phyloP scores from a whole-genome alignment of 148 eudicot species.

The Vaccinium corymbosum region DNA sequence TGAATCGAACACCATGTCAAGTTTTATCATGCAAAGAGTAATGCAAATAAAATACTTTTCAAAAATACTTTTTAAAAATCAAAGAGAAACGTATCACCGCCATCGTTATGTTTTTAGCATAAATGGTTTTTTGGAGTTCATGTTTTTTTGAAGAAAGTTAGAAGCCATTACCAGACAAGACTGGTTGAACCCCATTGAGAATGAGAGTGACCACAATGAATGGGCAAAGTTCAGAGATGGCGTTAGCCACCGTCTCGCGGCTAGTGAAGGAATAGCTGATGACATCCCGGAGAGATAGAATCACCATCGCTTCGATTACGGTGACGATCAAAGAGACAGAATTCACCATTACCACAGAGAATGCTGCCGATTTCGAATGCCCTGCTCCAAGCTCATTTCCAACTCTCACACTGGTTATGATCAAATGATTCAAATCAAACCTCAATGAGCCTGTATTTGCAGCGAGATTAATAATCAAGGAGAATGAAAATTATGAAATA shows the following conservation, averaged over 20 bases:
- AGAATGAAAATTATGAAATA: not conserved
- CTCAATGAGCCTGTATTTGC: not conserved
- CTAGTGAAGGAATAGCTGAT: constrained; percentile 56
- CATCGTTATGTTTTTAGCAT: too few relatives aligned
- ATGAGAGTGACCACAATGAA: constrained; percentile 42
- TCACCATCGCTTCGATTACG: constrained; percentile 30
- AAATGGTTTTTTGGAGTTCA: too few relatives aligned
- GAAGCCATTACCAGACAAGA: constrained; percentile 47
- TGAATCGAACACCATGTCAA: too few relatives aligned
- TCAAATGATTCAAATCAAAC: not conserved
- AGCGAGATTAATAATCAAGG: not conserved
- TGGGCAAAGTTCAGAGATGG: constrained; percentile 51
- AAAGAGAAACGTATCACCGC: too few relatives aligned
- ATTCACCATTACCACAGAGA: constrained; percentile 42
- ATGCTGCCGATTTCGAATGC: constrained; percentile 51
- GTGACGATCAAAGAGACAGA: constrained; percentile 35
- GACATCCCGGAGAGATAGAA: constrained; percentile 36
- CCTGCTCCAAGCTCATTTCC: constrained; percentile 63
- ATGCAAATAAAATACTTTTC: too few relatives aligned
- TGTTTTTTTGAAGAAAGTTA: not conserved
- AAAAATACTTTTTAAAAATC: too few relatives aligned
- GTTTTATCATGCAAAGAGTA: too few relatives aligned
- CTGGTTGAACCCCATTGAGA: constrained; percentile 62
- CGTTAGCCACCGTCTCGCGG: constrained; percentile 43
- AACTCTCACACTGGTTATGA: constrained; percentile 40